Evolutionary conservation across 805 yeast genomes (phyloP), one percentile per base, ranked within the genome.

Genomic region (Wickerhamiella lipophila): DNA sequence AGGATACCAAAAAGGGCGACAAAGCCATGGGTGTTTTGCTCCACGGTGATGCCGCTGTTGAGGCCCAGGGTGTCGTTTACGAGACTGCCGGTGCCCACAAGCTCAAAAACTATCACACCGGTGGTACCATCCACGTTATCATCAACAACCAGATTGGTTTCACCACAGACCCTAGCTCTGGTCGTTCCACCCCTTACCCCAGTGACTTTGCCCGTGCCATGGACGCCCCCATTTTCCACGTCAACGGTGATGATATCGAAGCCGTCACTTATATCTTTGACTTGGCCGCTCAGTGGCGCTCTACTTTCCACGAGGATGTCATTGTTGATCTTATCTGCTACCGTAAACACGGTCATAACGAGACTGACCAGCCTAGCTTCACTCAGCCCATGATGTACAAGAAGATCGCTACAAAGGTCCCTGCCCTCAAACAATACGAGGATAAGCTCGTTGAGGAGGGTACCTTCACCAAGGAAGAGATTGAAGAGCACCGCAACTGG

Each of bases 41-140:
- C 68, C 99, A 92, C 67, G 99, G 99, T 76, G 99, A 92, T 68
- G 95, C 99, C 51, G 98, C 98, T 34, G 88, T 92, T 65, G 88
- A 96, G 41, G 98, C 83, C 56, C 98, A 92, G 72, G 99, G 99
- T 79, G 94, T 92, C 50, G 96, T 92, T 51, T 92, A 92, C 70
- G 99, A 92, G 73, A 89, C 98, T 49, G 80, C 89, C 83, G 97
- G 97, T 51, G 83, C 92, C 71, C 77, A 84, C 60, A 77, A 79
- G 60, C 76, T 92, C 64, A 96, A 96, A 58, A 95, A 92, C 58
- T 92, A 84, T 73, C 77, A 95, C 46, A 88, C 97, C 44, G 99
- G 99, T 73, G 99, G 99, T 75, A 87, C 97, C 47, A 74, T 92
- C 58, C 98, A 92, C 70, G 78, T 92, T 57, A 88, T 92, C 62